Conservation (phyloP, 108 stramenopile genomes). For the Conticribra guillardii region DNA sequence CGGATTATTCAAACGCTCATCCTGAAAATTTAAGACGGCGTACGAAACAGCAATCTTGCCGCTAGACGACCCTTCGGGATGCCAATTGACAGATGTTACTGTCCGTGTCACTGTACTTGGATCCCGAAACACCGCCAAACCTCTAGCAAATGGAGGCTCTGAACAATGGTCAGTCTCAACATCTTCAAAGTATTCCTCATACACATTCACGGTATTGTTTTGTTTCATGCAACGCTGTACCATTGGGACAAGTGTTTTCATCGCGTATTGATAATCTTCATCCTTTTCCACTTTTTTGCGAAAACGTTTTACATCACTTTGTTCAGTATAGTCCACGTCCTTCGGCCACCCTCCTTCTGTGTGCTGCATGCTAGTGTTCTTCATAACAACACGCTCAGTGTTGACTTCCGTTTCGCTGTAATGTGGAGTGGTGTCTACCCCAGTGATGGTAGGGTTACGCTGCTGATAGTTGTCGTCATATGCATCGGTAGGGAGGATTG, state of each 20-base stretch:
- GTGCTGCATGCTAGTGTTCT: constrained; percentile 76
- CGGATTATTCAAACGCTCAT: constrained; percentile 57
- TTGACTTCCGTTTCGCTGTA: constrained; percentile 76
- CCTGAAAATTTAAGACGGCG: constrained; percentile 83
- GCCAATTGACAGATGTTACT: constrained; percentile 89
- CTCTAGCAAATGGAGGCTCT: constrained; percentile 89
- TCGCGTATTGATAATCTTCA: constrained; percentile 76
- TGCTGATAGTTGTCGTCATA: constrained; percentile 47
- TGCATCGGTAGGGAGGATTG: constrained; percentile 52
- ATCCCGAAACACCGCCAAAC: constrained; percentile 90
- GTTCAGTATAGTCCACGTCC: constrained; percentile 88
- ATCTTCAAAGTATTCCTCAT: constrained; percentile 77
- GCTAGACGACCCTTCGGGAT: constrained; percentile 77
- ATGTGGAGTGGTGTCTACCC: constrained; percentile 46
- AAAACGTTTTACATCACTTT: constrained; percentile 70
- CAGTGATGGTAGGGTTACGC: constrained; percentile 27
- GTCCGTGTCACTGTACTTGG: constrained; percentile 76
- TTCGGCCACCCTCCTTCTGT: constrained; percentile 93
- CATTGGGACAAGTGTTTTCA: constrained; percentile 77
- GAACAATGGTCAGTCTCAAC: constrained; percentile 67
- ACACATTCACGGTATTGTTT: constrained; percentile 91
- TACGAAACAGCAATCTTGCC: constrained; percentile 87
- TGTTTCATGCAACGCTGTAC: constrained; percentile 85
- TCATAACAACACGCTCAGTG: constrained; percentile 78
- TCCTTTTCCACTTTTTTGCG: constrained; percentile 92